These are phyloP conservation scores for Uronychia setigera DNA, from an alignment of 73 alveolate genomes.

Conservation along the genomic window DNA sequence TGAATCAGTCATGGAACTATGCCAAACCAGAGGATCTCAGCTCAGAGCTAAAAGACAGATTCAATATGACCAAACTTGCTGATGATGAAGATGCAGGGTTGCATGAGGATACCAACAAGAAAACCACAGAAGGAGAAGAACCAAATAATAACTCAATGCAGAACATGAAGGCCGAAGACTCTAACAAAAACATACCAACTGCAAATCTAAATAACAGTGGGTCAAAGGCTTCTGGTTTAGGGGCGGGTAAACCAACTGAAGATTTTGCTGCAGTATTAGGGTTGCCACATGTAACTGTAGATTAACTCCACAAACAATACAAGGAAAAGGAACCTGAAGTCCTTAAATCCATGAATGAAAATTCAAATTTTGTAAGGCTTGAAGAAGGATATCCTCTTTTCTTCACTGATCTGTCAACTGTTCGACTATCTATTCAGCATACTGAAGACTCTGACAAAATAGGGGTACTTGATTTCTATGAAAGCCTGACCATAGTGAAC, in stretches of 20 bases:
- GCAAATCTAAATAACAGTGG: background rate
- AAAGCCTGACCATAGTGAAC: constrained; percentile 23
- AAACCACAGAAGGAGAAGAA: background rate
- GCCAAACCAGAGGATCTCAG: constrained; percentile 47
- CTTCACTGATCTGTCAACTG: constrained; percentile 8
- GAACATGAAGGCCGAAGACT: background rate
- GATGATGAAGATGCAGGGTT: background rate
- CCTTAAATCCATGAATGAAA: constrained; percentile 53
- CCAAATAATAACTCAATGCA: too few species aligned
- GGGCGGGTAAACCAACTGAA: constrained; percentile 26
- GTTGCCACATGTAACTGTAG: constrained; percentile 54
- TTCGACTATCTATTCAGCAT: constrained; percentile 1
- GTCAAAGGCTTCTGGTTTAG: background rate
- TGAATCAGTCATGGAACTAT: constrained; percentile 60
- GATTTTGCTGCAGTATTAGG: constrained; percentile 65
- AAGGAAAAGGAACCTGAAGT: constrained; percentile 57
- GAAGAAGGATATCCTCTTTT: constrained; percentile 65
- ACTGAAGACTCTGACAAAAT: constrained; percentile 21
- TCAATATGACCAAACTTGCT: background rate
- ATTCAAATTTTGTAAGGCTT: constrained; percentile 45
- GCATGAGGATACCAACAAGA: background rate
- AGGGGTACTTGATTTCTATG: constrained; percentile 64
- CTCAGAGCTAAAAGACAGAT: constrained; percentile 43
- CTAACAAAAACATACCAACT: background rate
- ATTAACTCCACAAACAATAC: constrained; percentile 40